A percentile compares a stretch with the other conserved stretches of the same genome.
These are phyloP conservation scores for Phytophthora palmivora DNA, from an alignment of 352 stramenopile species.

Conservation along the genomic window DNA sequence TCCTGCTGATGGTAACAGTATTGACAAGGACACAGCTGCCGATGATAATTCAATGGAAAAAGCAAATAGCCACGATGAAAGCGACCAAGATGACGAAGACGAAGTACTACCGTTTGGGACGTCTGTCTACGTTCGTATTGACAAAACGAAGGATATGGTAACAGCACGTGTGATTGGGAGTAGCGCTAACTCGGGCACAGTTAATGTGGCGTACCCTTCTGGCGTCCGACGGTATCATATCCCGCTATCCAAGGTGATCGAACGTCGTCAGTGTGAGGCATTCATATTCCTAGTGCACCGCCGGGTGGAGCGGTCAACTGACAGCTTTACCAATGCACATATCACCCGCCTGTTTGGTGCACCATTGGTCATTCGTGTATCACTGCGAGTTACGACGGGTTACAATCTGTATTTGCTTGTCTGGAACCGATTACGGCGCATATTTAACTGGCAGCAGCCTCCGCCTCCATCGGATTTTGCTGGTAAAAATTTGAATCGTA, in stretches of 20 bases:
- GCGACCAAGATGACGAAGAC: conserved; percentile 34
- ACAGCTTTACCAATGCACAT: conserved; percentile 84
- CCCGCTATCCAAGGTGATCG: conserved; percentile 60
- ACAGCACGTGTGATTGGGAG: conserved; percentile 76
- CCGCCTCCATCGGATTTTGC: conserved; percentile 44
- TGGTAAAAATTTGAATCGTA: conserved; percentile 15
- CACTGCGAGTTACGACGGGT: conserved; percentile 60
- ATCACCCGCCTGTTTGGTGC: conserved; percentile 83
- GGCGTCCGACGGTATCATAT: conserved; percentile 71
- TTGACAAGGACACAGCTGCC: not conserved
- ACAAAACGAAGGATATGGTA: conserved; percentile 69
- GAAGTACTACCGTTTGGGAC: conserved; percentile 51
- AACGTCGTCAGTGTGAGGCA: conserved; percentile 55
- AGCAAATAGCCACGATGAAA: conserved; percentile 8
- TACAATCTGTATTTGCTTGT: conserved; percentile 84
- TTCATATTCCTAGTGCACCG: conserved; percentile 88
- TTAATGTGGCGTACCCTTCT: conserved; percentile 75
- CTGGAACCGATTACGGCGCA: conserved; percentile 79
- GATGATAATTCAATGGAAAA: not conserved
- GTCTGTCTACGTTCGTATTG: conserved; percentile 68
- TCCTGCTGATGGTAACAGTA: not conserved
- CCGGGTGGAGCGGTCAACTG: conserved; percentile 79
- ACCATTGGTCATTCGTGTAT: conserved; percentile 77
- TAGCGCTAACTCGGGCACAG: conserved; percentile 54
- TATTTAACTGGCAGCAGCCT: conserved; percentile 85